Evolutionary conservation across 139 green algal genomes (phyloP).

Genomic region (Tetraselmis striata): DNA sequence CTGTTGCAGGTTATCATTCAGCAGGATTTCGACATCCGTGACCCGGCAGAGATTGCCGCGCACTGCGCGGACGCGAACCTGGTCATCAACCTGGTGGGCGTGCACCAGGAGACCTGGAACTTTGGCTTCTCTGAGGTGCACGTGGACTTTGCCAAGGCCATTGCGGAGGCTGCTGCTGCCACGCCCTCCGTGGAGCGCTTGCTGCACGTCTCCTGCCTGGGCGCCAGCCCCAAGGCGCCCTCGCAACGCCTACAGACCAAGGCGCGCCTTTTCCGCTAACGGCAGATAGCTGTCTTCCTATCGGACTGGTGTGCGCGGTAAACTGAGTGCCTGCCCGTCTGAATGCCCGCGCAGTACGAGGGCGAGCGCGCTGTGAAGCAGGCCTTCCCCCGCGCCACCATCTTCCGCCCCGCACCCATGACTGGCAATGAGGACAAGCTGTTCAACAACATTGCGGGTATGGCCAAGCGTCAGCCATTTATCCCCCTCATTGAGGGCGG

Average conservation of each 20-base stretch:
- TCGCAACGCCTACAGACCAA: constrained; percentile 74
- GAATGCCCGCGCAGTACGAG: constrained; percentile 12
- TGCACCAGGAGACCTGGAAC: constrained; percentile 87
- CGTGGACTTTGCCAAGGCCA: constrained; percentile 32
- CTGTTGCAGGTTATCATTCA: constrained; percentile 51
- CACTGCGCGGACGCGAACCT: constrained; percentile 64
- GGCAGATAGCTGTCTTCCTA: neutral
- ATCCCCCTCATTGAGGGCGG: constrained; percentile 76
- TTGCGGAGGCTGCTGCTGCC: constrained; percentile 45
- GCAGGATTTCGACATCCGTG: constrained; percentile 55
- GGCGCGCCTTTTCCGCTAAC: no score
- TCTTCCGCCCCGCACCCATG: constrained; percentile 64
- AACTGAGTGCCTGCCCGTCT: neutral
- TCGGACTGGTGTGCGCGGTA: neutral
- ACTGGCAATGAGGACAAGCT: constrained; percentile 88
- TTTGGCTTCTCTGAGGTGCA: constrained; percentile 79
- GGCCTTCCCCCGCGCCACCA: constrained; percentile 34
- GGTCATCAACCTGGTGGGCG: constrained; percentile 90
- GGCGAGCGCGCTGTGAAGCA: constrained; percentile 34
- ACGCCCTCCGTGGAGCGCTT: constrained; percentile 50
- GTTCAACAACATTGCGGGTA: constrained; percentile 72
- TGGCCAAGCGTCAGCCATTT: constrained; percentile 45
- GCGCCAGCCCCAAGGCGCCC: constrained; percentile 46
- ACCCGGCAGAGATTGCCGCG: constrained; percentile 74
- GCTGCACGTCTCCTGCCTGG: constrained; percentile 73